phyloP scores from a whole-genome alignment of 2,329 filamentous ascomycete species.

The Pyrenochaeta sp. region DNA sequence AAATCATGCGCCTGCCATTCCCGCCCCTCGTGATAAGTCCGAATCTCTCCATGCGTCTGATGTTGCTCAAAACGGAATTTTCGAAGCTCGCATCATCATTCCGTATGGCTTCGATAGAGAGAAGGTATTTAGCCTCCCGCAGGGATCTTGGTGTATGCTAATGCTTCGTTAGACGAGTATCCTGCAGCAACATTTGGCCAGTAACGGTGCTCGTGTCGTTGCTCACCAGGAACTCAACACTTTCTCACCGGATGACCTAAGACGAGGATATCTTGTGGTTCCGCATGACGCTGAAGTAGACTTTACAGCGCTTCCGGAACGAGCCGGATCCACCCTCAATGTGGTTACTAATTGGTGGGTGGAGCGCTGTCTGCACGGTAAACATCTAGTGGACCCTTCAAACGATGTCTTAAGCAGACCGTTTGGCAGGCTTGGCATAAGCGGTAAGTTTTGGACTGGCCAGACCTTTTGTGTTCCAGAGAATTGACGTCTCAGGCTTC shows the following conservation, averaged over 20 bases:
- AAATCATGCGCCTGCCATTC: conserved; percentile 14
- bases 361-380: conserved; percentile 84
- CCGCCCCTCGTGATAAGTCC: conserved; percentile 21
- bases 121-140: conserved; percentile 42
- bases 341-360: conserved; percentile 90
- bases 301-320: conserved; percentile 42
- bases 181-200: conserved; percentile 39
- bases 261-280: conserved; percentile 51
- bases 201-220: conserved; percentile 46
- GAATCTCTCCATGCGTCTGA: neutral
- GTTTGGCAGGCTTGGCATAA: conserved; percentile 73
- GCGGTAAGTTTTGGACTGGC: conserved; percentile 46
- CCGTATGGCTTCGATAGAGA: conserved; percentile 53
- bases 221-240: conserved; percentile 31
- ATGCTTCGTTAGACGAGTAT: conserved; percentile 41
- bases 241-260: conserved; percentile 35
- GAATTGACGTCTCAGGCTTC: conserved; percentile 62
- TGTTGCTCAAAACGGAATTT: conserved; percentile 48
- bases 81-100: conserved; percentile 52
- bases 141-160: conserved; percentile 21
- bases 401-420: conserved; percentile 79
- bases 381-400: conserved; percentile 71
- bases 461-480: conserved; percentile 7
- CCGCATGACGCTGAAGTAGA: conserved; percentile 53
- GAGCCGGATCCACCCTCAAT: conserved; percentile 39